Evolutionary conservation across 768 basidiomycete species (phyloP), one percentile per base, ranked within the genome.

Genomic region (Pulveroboletus sp.): DNA sequence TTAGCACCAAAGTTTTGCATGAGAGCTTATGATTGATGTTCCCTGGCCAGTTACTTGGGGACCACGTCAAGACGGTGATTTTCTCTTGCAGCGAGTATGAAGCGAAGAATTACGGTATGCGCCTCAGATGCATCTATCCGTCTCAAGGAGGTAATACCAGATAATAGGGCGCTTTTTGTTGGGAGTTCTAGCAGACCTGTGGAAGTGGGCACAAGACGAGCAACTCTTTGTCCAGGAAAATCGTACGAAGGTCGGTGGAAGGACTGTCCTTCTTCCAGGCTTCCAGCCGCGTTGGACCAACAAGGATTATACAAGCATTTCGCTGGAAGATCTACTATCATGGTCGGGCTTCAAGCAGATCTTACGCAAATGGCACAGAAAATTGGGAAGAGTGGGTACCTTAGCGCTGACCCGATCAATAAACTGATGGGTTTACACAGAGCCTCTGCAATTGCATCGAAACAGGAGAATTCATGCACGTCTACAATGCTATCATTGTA

Each of bases 61-160:
- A 92, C 38, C 85, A 90, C 55, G 77, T 96, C 44, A 84, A 89
- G 45, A 83, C 84, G 6, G 78, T 93, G 10, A 74, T 97, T 21
- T 96, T 93, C 67, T 88, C 91, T 1, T 94, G 93, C 61, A 96
- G 94, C 56, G 95, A 95, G 71, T 91, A 91, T 58, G 94, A 99
- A 69, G 93, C 93, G 11, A 82, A 87, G 44, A 98, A 97, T 68
- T 93, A 93, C 60, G 93, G 94, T 89, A 61, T 30, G 75, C 30
- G 10, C 31, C 65, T 30, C 28, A 26, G 27, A 10, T 35, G 37
- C 37, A 33, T 49, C 30, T 28, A 6, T 11, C 13, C 35, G 6
- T 35, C 13, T 53, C 42, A 32, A 53, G 54, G 17, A 52, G 24
- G 8, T 11, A 8, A 51, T 31, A 42, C 39, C 28, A 36, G 21